Evolutionary conservation across 108 stramenopile genomes (phyloP), one percentile per base, ranked within the genome.

Genomic region (Nitzschia putrida): DNA sequence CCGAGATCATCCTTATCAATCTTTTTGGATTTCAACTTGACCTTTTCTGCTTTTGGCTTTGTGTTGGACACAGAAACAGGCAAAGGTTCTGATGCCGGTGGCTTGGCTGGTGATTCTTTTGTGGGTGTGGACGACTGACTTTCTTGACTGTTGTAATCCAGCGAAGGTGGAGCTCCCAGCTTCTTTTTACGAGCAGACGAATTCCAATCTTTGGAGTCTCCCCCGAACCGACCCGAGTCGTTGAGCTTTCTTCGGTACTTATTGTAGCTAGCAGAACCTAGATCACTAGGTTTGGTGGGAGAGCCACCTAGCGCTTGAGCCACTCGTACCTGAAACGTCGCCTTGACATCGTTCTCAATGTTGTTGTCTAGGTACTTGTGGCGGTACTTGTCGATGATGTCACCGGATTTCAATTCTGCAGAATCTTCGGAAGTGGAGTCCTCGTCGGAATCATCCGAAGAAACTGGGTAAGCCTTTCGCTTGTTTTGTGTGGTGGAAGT

Each of bases 1-100:
- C 61, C 61, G 43, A 63, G 44, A 22, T 63, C 64, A 20, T 66
- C 52, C 50, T 52, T 52, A 50, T 42, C 52, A 25, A 66, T 66
- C 22, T 53, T 53, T 20, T 66, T 7, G n/a, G 50, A 66, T 38
- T 52, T 52, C 39, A 66, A 24, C 25, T 53, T 38, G 64, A 53
- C 52, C 22, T 53, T 66, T 6, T 39, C 37, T 8, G 42, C 2
- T n/a, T 66, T 52, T 3, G 34, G 64, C 34, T 66, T 66, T n/a
- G 38, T 38, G 14, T 21, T 5, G 1, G 61, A 5, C 16, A 21
- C 43, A 42, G 21, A 24, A n/a, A n/a, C n/a, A 7, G 52, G 29
- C 52, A 38, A 3, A 2, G 37, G 21, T 24, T 0, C 34, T 16
- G 22, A 52, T 51, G 64, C 16, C 6, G 18, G 0, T 23, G 25